These are phyloP conservation scores for Boletus subcaerulescens DNA, from an alignment of 768 basidiomycete genomes.

Conservation along the genomic window DNA sequence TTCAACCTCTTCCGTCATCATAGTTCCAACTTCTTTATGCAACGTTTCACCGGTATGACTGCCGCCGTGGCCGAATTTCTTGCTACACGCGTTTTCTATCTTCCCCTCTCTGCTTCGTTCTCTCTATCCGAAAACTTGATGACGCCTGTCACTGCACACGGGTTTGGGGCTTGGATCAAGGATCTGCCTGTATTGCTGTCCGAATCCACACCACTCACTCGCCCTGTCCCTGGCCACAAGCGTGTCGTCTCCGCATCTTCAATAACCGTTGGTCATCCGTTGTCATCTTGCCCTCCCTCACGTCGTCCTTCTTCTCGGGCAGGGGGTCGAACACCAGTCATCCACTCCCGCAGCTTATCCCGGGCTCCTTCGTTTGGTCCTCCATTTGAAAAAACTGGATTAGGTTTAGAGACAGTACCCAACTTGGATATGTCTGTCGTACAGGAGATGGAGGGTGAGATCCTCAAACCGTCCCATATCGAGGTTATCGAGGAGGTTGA, in stretches of 20 bases:
- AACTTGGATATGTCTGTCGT: constrained; percentile 41
- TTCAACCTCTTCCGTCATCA: constrained; percentile 79
- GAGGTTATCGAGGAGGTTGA: constrained; percentile 39
- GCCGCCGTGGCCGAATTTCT: constrained; percentile 83
- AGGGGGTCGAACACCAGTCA: constrained; percentile 52
- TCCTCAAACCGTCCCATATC: constrained; percentile 21
- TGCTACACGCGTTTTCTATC: constrained; percentile 78
- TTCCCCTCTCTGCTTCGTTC: constrained; percentile 53
- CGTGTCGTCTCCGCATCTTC: constrained; percentile 62
- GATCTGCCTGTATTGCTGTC: constrained; percentile 74
- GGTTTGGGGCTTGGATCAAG: constrained; percentile 84
- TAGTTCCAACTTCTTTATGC: constrained; percentile 83
- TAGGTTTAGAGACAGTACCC: constrained; percentile 47
- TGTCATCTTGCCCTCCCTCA: constrained; percentile 63
- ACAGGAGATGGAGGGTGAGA: constrained; percentile 43
- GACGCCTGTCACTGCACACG: constrained; percentile 60
- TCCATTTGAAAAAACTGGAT: constrained; percentile 39
- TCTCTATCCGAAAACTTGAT: constrained; percentile 26
- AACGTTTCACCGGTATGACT: constrained; percentile 89
- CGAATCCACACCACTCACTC: constrained; percentile 28
- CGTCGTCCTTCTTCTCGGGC: constrained; percentile 71
- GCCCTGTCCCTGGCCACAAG: constrained; percentile 42
- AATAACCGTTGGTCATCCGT: constrained; percentile 55
- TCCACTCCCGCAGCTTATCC: constrained; percentile 54
- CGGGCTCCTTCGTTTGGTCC: constrained; percentile 65